These are phyloP conservation scores for Geotrichum europaeum DNA, from an alignment of 1,139 yeast genomes.

Conservation along the genomic window DNA sequence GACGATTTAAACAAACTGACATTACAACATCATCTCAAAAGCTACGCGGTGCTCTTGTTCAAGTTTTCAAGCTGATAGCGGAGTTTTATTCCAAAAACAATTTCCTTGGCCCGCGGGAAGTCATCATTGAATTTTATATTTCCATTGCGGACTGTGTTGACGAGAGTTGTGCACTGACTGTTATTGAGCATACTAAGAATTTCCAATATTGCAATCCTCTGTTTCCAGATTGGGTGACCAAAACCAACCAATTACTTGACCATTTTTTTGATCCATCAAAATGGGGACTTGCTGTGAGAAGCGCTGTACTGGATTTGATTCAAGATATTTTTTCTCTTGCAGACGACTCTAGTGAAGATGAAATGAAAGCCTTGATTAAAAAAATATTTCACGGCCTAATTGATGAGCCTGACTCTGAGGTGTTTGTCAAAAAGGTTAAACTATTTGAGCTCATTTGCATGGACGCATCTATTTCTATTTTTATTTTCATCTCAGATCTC, in stretches of 20 bases:
- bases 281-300: constrained; percentile 36
- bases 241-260: constrained; percentile 42
- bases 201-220: constrained; percentile 51
- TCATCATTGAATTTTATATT: constrained; percentile 43
- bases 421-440: constrained; percentile 37
- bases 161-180: constrained; percentile 37
- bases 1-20: background rate
- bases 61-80: constrained; percentile 21
- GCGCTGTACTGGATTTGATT: constrained; percentile 42
- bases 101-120: constrained; percentile 44
- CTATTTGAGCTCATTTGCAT: constrained; percentile 20
- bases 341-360: constrained; percentile 21
- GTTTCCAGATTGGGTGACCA: constrained; percentile 49
- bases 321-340: constrained; percentile 37
- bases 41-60: background rate
- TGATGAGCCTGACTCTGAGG: constrained; percentile 32
- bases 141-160: constrained; percentile 38
- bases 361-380: constrained; percentile 21
- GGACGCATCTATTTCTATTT: constrained; percentile 17
- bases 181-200: constrained; percentile 45
- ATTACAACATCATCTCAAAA: constrained; percentile 20
- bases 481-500: background rate
- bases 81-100: constrained; percentile 18
- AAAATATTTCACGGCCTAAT: constrained; percentile 21
- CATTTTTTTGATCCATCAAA: constrained; percentile 41